Conservation (phyloP, 2,329 filamentous ascomycete species). For the Thielaviopsis cerberus region DNA sequence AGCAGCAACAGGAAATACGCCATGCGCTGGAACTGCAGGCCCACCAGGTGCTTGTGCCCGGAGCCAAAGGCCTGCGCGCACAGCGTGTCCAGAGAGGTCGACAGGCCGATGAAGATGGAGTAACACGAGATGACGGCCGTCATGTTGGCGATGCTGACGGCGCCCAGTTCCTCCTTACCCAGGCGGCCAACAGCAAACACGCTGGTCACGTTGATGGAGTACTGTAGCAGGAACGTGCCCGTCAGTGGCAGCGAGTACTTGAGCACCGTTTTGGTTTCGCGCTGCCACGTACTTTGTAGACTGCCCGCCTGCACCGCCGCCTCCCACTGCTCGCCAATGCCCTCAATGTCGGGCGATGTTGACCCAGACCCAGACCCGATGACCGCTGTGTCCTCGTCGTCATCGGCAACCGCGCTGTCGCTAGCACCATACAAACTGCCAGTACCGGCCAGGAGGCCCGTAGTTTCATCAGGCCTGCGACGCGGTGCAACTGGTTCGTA, state of each 20-base stretch:
- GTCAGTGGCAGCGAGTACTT: slow-evolving; percentile 54
- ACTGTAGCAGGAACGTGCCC: slow-evolving; percentile 60
- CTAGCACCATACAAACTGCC: not conserved
- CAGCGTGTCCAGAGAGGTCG: slow-evolving; percentile 78
- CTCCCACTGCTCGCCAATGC: slow-evolving; percentile 61
- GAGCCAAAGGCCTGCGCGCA: slow-evolving; percentile 90
- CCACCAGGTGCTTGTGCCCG: slow-evolving; percentile 73
- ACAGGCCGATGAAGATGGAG: slow-evolving; percentile 64
- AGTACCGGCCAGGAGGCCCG: not conserved
- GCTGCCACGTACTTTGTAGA: slow-evolving; percentile 79
- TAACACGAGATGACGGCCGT: slow-evolving; percentile 63
- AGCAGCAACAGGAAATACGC: slow-evolving; percentile 55
- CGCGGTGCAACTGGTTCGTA: slow-evolving; percentile 1
- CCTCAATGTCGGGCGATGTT: slow-evolving; percentile 29
- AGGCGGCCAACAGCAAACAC: slow-evolving; percentile 63
- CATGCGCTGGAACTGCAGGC: slow-evolving; percentile 67
- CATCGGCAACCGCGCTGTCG: slow-evolving; percentile 16
- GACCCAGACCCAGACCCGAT: not conserved
- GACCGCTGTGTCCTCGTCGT: slow-evolving; percentile 13
- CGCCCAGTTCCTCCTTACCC: slow-evolving; percentile 40
- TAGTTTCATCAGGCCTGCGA: slow-evolving; percentile 3
- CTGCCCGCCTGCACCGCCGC: slow-evolving; percentile 63
- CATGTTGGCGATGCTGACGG: slow-evolving; percentile 42
- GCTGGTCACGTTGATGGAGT: slow-evolving; percentile 65
- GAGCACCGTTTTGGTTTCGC: slow-evolving; percentile 65